Evolutionary conservation across 2,329 filamentous ascomycete genomes (phyloP).

Genomic region (Dothistroma pini): DNA sequence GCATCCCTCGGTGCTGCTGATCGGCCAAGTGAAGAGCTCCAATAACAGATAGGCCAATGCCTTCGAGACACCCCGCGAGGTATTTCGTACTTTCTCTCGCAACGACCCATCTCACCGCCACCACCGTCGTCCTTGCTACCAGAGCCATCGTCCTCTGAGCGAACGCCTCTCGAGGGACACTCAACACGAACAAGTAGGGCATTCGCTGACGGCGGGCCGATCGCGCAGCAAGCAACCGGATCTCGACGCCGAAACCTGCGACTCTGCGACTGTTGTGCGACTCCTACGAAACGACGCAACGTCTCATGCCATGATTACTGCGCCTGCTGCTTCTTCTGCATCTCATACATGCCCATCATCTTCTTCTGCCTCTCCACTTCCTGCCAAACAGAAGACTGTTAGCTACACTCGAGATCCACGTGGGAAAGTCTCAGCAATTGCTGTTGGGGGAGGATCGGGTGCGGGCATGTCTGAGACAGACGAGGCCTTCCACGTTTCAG

Average conservation of each 20-base stretch:
- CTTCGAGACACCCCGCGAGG: neutral
- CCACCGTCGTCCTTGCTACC: neutral
- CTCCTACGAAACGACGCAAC: neutral
- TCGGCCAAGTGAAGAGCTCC: neutral
- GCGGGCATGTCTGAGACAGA: too few relatives aligned
- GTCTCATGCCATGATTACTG: neutral
- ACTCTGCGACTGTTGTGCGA: neutral
- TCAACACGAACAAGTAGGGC: neutral
- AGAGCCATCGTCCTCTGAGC: neutral
- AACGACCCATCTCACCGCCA: conserved; percentile 1
- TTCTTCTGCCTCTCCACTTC: conserved; percentile 48
- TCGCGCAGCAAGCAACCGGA: neutral
- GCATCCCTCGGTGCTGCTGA: neutral
- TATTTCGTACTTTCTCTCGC: conserved; percentile 4
- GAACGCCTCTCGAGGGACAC: neutral
- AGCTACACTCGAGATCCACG: too few relatives aligned
- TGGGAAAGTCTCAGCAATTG: too few relatives aligned
- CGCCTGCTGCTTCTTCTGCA: conserved; percentile 7
- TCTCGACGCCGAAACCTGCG: neutral
- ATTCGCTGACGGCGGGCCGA: neutral
- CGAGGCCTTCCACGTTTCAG: too few relatives aligned
- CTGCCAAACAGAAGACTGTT: too few relatives aligned
- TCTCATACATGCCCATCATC: conserved; percentile 31
- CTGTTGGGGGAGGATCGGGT: too few relatives aligned
- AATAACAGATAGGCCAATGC: neutral